A percentile compares a stretch with the other conserved stretches of the same genome.
Conservation (phyloP, 192 early-diverging fungal genomes). For the Mortierella claussenii region DNA sequence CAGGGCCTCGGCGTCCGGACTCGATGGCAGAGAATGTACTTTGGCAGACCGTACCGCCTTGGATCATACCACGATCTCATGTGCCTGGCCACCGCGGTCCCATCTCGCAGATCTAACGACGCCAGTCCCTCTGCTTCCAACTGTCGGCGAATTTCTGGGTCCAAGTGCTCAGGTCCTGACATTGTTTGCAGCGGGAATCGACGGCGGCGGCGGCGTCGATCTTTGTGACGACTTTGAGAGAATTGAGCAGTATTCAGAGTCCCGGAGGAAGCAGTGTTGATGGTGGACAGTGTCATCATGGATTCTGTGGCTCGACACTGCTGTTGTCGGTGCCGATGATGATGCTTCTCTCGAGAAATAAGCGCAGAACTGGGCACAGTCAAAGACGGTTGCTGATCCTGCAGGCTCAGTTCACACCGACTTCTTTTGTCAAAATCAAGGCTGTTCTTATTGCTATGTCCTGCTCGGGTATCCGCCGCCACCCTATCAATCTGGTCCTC, state of each 20-base stretch:
- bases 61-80: constrained; percentile 31
- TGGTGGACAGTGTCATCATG: neutral
- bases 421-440: too few relatives aligned
- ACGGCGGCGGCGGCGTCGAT: neutral
- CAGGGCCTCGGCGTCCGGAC: constrained; percentile 29
- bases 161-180: constrained; percentile 33
- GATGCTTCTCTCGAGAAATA: too few relatives aligned
- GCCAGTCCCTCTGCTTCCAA: constrained; percentile 31
- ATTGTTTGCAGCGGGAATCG: constrained; percentile 29
- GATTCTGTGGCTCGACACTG: neutral
- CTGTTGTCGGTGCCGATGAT: neutral
- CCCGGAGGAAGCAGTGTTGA: neutral
- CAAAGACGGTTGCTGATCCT: too few relatives aligned
- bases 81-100: neutral
- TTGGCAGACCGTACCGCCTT: constrained; percentile 34
- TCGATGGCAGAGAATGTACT: constrained; percentile 19
- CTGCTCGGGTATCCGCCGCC: too few relatives aligned
- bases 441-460: too few relatives aligned
- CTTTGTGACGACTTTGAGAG: neutral
- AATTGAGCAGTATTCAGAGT: neutral
- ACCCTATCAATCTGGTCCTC: too few relatives aligned
- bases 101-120: constrained; percentile 13
- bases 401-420: too few relatives aligned
- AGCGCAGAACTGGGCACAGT: too few relatives aligned
- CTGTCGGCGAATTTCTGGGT: constrained; percentile 21